Conservation (phyloP, 805 yeast genomes). For the Saccharomycopsis selenospora region DNA sequence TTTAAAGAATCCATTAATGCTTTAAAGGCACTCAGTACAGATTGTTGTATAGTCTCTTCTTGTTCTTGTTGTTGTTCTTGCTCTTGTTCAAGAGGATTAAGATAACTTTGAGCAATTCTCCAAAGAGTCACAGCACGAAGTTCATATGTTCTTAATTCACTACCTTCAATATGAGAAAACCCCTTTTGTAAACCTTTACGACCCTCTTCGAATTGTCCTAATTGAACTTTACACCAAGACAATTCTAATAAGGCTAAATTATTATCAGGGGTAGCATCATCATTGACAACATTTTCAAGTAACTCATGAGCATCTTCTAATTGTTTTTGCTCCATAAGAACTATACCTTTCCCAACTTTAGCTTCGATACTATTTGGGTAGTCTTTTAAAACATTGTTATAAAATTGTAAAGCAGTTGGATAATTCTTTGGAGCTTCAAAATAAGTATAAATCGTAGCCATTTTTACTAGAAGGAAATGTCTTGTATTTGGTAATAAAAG, state of each 20-base stretch:
- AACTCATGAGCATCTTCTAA: slow-evolving; percentile 46
- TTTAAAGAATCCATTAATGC: slow-evolving; percentile 56
- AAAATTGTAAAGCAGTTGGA: slow-evolving; percentile 62
- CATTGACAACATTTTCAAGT: slow-evolving; percentile 42
- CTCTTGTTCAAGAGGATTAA: slow-evolving; percentile 30
- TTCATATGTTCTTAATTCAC: slow-evolving; percentile 46
- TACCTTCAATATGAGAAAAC: slow-evolving; percentile 39
- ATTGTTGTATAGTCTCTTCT: slow-evolving; percentile 24
- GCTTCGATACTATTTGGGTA: slow-evolving; percentile 50
- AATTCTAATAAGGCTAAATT: slow-evolving; percentile 57
- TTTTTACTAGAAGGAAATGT: slow-evolving; percentile 51
- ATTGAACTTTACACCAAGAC: slow-evolving; percentile 68
- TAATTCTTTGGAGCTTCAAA: slow-evolving; percentile 88
- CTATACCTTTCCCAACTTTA: slow-evolving; percentile 73
- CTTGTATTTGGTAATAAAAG: slow-evolving; percentile 44
- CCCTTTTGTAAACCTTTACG: slow-evolving; percentile 41
- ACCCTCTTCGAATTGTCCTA: slow-evolving; percentile 46
- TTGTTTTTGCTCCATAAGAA: slow-evolving; percentile 59
- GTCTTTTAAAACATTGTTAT: slow-evolving; percentile 49
- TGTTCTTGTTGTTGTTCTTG: slow-evolving; percentile 20
- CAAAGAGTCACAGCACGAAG: slow-evolving; percentile 55
- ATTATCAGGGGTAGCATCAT: slow-evolving; percentile 40
- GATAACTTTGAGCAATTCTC: slow-evolving; percentile 64
- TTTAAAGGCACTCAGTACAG: slow-evolving; percentile 45
- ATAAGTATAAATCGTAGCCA: slow-evolving; percentile 75